Evolutionary conservation across 257 asterid species (phyloP), one percentile per base, ranked within the genome.

Genomic region (Eucommia ulmoides): DNA sequence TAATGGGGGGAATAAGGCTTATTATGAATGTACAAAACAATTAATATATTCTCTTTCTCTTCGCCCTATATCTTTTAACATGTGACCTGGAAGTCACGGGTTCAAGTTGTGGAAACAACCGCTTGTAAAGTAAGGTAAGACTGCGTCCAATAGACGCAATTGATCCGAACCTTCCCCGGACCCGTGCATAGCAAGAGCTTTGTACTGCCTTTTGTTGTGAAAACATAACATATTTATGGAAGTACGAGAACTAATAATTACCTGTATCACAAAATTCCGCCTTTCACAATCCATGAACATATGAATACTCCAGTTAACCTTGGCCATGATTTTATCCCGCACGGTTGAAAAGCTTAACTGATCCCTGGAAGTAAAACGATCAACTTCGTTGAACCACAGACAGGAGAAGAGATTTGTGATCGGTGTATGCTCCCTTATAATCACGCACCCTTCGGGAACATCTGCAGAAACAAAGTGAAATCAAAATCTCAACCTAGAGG

Each of bases 361-460:
- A 64, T 91, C 99, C 69, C 95, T 67, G 33, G 99, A 65, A 50
- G 99, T 91, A 68, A 91, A 91, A 23, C 96, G 76, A 57, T 91
- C 99, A 56, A 91, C 96, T 76, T 91, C 96, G 56, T 81, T 91
- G 74, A 91, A 91, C 99, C 99, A 86, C 18, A 91, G 73, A 60
- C 99, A 86, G 68, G 89, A 69, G 64, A 91, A 87, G 47, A 91
- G 94, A 74, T 91, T 83, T 35, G 99, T 79, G 55, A 91, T 79
- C 41, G 97, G 80, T 52, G 62, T 72, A 71, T 91, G 98, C 51
- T 86, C 99, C 63, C 91, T 80, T 54, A 91, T 69, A 54, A 91
- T 75, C 16, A 81, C 95, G 54, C 97, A 91, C 49, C 95, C 99
- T 77, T 91, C 95, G 6, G 99, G 99, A 59, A 91, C 99, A 91